phyloP scores from a whole-genome alignment of 352 stramenopile species.

The Pythium scleroteichum region DNA sequence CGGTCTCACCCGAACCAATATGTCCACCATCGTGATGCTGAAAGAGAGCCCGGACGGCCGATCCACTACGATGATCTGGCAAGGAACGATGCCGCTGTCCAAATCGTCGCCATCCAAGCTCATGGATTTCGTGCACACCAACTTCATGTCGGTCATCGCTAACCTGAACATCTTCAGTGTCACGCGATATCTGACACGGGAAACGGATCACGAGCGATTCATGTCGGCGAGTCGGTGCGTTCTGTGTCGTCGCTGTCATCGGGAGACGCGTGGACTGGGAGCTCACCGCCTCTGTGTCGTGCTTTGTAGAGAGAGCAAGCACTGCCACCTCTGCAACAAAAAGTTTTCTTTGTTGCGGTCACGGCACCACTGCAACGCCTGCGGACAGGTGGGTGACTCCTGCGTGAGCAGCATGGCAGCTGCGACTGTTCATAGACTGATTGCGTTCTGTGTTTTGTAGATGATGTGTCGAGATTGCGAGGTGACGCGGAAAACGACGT shows the following conservation, averaged over 20 bases:
- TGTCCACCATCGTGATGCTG: slow-evolving; percentile 64
- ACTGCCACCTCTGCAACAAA: slow-evolving; percentile 70
- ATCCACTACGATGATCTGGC: slow-evolving; percentile 55
- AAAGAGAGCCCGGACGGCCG: slow-evolving; percentile 42
- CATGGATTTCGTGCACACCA: slow-evolving; percentile 23
- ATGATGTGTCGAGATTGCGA: slow-evolving; percentile 74
- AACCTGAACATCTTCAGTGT: slow-evolving; percentile 67
- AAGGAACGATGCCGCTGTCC: slow-evolving; percentile 45
- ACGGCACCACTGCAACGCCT: slow-evolving; percentile 65
- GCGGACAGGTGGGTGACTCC: slow-evolving; percentile 41
- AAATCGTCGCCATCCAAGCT: slow-evolving; percentile 40
- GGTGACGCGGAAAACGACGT: slow-evolving; percentile 49
- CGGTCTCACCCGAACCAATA: slow-evolving; percentile 49
- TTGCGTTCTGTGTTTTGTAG: slow-evolving; percentile 18
- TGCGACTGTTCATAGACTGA: background rate
- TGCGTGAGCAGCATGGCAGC: background rate
- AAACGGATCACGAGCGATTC: slow-evolving; percentile 51
- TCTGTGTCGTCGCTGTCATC: slow-evolving; percentile 3
- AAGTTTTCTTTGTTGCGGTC: slow-evolving; percentile 70
- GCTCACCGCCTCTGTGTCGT: slow-evolving; percentile 5
- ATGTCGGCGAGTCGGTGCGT: slow-evolving; percentile 34
- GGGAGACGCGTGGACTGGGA: slow-evolving; percentile 2
- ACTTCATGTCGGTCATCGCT: slow-evolving; percentile 50
- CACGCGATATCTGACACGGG: slow-evolving; percentile 57
- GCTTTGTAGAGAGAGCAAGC: slow-evolving; percentile 47